Conservation (phyloP, 2,329 filamentous ascomycete species). For the Cladosporium sp. region DNA sequence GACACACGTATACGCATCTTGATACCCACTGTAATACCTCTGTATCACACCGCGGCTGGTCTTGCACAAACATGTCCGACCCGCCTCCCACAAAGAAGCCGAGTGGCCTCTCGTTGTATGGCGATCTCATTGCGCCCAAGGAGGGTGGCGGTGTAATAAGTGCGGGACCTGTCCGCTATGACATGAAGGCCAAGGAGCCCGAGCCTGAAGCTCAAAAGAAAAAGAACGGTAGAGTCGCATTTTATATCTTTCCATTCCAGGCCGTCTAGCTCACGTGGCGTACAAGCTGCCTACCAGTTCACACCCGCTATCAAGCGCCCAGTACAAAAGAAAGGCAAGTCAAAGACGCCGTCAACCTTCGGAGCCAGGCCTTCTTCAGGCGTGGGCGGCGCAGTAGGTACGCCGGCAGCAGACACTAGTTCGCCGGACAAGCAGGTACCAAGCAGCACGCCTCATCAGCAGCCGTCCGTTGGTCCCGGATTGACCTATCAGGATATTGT, state of each 20-base stretch:
- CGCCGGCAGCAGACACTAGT: constrained; percentile 35
- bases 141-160: constrained; percentile 63
- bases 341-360: constrained; percentile 43
- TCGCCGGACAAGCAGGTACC: constrained; percentile 1
- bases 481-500: constrained; percentile 16
- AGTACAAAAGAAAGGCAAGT: constrained; percentile 61
- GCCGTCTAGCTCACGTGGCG: constrained; percentile 46
- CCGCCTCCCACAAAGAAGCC: constrained; percentile 8
- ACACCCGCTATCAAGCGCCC: constrained; percentile 75
- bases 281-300: constrained; percentile 67
- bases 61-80: constrained; percentile 6
- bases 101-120: constrained; percentile 66
- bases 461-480: not conserved
- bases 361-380: constrained; percentile 24
- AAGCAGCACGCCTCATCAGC: constrained; percentile 5
- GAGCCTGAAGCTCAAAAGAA: constrained; percentile 51
- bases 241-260: constrained; percentile 29
- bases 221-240: constrained; percentile 56
- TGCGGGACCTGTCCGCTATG: constrained; percentile 69
- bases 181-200: constrained; percentile 55
- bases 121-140: constrained; percentile 65
- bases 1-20: not conserved
- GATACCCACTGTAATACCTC: not conserved
- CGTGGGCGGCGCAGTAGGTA: not conserved
- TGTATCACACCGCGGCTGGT: not conserved